These are phyloP conservation scores for Neurospora tetraspora DNA, from an alignment of 495 filamentous ascomycete genomes.

Conservation along the genomic window DNA sequence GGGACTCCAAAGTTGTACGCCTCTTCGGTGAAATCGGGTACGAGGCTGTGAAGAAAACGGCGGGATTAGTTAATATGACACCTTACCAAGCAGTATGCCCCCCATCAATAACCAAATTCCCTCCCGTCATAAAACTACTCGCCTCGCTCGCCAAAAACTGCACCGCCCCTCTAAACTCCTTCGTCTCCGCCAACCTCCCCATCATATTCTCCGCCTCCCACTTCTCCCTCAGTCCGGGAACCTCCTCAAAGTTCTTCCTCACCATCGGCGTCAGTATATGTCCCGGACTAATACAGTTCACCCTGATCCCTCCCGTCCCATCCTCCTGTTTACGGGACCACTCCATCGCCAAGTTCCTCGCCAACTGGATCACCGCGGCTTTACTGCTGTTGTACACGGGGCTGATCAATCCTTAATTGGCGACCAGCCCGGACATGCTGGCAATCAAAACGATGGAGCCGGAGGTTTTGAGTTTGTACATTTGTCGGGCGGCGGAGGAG, in stretches of 20 bases:
- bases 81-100: slow-evolving; percentile 43
- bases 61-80: too few relatives aligned
- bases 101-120: slow-evolving; percentile 50
- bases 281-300: slow-evolving; percentile 58
- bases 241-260: slow-evolving; percentile 52
- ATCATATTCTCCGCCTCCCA: slow-evolving; percentile 68
- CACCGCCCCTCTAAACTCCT: slow-evolving; percentile 58
- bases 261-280: slow-evolving; percentile 71
- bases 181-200: slow-evolving; percentile 49
- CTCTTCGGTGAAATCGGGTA: too few relatives aligned
- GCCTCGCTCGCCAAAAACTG: slow-evolving; percentile 49
- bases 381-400: slow-evolving; percentile 64
- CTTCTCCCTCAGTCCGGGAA: slow-evolving; percentile 44
- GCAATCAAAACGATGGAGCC: too few relatives aligned
- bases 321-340: slow-evolving; percentile 44
- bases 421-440: slow-evolving; percentile 63
- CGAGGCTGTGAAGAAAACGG: too few relatives aligned
- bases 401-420: slow-evolving; percentile 58
- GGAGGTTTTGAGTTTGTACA: too few relatives aligned
- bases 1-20: too few relatives aligned
- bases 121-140: slow-evolving; percentile 63
- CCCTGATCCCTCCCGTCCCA: slow-evolving; percentile 47
- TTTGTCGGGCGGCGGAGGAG: too few relatives aligned
- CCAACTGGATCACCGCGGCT: slow-evolving; percentile 57
- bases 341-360: slow-evolving; percentile 58